A percentile compares a stretch with the other conserved stretches of the same genome.
Conservation (phyloP, 345 rosid genomes). For the Corchorus olitorius region DNA sequence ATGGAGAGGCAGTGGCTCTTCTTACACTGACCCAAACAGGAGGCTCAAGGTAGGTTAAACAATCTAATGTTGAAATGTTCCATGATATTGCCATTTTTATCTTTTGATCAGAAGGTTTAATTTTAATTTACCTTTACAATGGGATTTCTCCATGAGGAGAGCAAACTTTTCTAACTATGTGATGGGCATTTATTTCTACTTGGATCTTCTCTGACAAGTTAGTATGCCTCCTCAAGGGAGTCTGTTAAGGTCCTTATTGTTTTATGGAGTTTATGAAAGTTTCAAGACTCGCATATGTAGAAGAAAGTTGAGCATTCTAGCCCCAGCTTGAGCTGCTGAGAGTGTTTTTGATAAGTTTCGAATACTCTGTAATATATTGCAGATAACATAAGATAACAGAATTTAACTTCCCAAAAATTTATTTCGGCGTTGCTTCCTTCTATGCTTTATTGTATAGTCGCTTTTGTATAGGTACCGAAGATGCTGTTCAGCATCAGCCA, state of each 20-base stretch:
- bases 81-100: background rate
- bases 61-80: slow-evolving; percentile 2
- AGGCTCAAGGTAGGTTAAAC: slow-evolving; percentile 1
- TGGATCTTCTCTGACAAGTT: background rate
- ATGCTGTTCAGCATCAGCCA: background rate
- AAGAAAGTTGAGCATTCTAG: background rate
- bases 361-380: background rate
- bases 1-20: slow-evolving; percentile 1
- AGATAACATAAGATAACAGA: background rate
- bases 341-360: background rate
- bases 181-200: background rate
- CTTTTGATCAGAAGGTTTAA: background rate
- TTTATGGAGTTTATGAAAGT: background rate
- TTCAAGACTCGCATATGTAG: background rate
- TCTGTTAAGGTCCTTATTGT: no score
- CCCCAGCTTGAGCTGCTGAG: background rate
- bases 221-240: background rate
- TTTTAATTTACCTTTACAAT: background rate
- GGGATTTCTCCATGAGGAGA: background rate
- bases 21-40: background rate
- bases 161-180: background rate
- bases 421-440: background rate
- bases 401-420: background rate
- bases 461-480: background rate
- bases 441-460: slow-evolving; percentile 5